These are phyloP conservation scores for Chaetomiaceae sp. DNA, from an alignment of 2,329 filamentous ascomycete genomes.

Conservation along the genomic window DNA sequence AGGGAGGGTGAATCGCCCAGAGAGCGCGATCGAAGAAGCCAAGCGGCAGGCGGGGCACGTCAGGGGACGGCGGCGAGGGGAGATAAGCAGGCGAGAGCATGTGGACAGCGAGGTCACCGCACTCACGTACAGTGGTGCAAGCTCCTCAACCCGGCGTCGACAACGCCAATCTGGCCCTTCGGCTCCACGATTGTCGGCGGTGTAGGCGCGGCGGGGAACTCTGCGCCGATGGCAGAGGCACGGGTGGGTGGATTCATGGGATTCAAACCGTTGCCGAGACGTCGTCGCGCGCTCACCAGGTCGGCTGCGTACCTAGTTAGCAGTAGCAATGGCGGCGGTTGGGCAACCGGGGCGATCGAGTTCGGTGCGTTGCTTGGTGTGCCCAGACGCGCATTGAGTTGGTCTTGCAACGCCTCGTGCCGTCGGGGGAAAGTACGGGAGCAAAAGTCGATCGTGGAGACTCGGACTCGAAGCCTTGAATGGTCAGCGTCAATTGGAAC, in stretches of 20 bases:
- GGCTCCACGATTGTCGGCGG: conserved; percentile 10
- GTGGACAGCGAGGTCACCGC: neutral
- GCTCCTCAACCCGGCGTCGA: conserved; percentile 73
- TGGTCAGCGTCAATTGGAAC: too few relatives aligned
- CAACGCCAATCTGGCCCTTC: conserved; percentile 26
- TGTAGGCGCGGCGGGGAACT: conserved; percentile 31
- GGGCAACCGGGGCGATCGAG: neutral
- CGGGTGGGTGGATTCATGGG: conserved; percentile 24
- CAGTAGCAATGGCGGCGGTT: neutral
- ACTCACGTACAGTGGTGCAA: conserved; percentile 64
- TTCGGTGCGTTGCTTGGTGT: neutral
- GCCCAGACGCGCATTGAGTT: conserved; percentile 5
- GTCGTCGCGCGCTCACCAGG: conserved; percentile 14
- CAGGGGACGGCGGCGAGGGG: neutral
- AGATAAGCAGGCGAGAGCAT: neutral
- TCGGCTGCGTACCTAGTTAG: conserved; percentile 6
- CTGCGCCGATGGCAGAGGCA: conserved; percentile 29
- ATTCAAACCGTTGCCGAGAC: conserved; percentile 7
- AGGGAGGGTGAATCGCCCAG: too few relatives aligned
- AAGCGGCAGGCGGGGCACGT: conserved; percentile 7
- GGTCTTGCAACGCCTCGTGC: neutral
- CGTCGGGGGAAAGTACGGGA: too few relatives aligned
- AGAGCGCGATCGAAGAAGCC: neutral
- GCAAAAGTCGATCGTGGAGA: too few relatives aligned
- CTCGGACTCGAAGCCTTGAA: too few relatives aligned